Evolutionary conservation across 495 filamentous ascomycete species (phyloP), one percentile per base, ranked within the genome.

Genomic region (Podospora pseudopauciseta): DNA sequence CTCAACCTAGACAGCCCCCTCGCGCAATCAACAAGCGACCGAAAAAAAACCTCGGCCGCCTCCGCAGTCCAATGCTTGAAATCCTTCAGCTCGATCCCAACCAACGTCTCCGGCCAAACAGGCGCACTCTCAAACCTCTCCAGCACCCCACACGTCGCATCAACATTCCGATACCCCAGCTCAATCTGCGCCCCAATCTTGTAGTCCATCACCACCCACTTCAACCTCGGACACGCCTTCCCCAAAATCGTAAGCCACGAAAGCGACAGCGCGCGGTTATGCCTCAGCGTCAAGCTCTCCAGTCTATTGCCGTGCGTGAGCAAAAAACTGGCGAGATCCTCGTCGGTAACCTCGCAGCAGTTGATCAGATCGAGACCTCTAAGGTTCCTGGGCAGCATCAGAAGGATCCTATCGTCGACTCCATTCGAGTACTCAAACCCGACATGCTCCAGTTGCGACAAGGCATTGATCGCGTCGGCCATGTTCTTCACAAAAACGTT

Each of bases 181-280:
- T 78, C 79, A 60, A 81, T 80, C 39, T 84, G 80, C 61, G 85
- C 83, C 73, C 83, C 90, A 66, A 90, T 92, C 13, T 86, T 88
- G 19, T 95, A 79, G 68, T 96, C 91, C 83, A 93, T 87, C 60
- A 84, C 85, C 27, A 97, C 81, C 5, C 81, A 80, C 72, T 89
- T 79, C n/a, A 97, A 81, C 2, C 82, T 83, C 0, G 89, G 89
- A 71, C 92, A 96, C 11, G 85, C 80, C 9, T 74, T 68, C 5
- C 81, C 86, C 16, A 97, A 78, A 62, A 81, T 67, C 3, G 84
- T 80, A 20, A 93, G 78, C 72, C 95, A 96, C 3, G 84, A 84
- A 28, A 97, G 75, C 70, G 85, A 88, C n/a, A 97, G 79, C 19
- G 88, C 85, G 60, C 89, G 87, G 73, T 94, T 94, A 76, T 96